Base-by-base conservation (phyloP, 345 rosid genomes). In the Salix viminalis region DNA sequence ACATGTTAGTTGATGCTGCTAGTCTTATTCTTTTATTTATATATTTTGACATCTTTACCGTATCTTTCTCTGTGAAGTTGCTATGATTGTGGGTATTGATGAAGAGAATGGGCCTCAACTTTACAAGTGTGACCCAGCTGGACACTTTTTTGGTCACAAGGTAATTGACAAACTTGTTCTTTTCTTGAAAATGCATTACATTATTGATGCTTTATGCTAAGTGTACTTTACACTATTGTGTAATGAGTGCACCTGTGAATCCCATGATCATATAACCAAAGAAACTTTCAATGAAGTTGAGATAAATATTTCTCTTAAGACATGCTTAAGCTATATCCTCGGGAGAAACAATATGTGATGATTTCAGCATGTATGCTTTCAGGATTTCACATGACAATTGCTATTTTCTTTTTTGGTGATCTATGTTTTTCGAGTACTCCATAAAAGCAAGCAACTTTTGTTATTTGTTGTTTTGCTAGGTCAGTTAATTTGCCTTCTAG, bases 121-220 rank as follows among this genome's bases (percentile, higher is more conserved):
- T 34, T 96, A 90, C 86, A 94, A 96, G 74, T 96, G 98, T 88
- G 99, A 96, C 79, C 99, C 99, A 56, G 99, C 99, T 41, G 98
- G 99, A 74, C 98, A 91, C 83, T 96, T 92, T 85, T 94, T 84
- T 70, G 99, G 99, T 21, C 99, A 96, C 88, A 96, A 90, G 98
- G 99, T 96, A 84, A 60, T 76, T 69, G 28, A 11, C 26, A 26
- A 56, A n/a, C 73, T 56, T 39, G 42, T 65, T 54, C 52, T 32
- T 11, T 66, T 78, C 16, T 15, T 34, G 54, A 37, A 71, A 46
- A 19, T 65, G 56, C 39, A 71, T 64, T 37, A 36, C 42, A 42
- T 58, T 58, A 58, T 58, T 4, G 15, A 58, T 58, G 28, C 5
- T 58, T 58, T 58, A 23, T 58, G 13, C 14, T 8, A 23, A 4